Percentiles rank a stretch among this genome's conserved stretches.
Conservation (phyloP, 169 alveolate genomes). For the Blepharisma undulans region DNA sequence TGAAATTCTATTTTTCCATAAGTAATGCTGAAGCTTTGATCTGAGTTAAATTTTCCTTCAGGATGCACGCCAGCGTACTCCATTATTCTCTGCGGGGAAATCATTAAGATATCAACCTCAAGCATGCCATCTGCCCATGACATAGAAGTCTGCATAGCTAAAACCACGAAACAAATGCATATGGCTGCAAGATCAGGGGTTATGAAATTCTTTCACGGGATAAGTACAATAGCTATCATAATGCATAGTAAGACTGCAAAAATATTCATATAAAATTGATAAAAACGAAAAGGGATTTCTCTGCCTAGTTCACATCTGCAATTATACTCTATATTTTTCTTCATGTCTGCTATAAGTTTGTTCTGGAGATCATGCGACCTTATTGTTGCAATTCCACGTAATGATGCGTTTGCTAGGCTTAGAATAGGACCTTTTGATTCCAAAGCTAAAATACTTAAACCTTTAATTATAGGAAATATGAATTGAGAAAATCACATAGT, state of each 20-base stretch:
- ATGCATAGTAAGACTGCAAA: not conserved
- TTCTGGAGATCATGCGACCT: not conserved
- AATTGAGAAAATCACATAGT: not conserved
- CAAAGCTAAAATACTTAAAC: not conserved
- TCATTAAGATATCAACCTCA: not conserved
- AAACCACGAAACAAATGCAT: not conserved
- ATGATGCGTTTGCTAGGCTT: not conserved
- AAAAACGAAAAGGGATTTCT: not conserved
- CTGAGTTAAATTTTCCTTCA: slow-evolving; percentile 36
- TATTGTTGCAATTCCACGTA: not conserved
- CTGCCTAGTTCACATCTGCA: not conserved
- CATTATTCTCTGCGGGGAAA: slow-evolving; percentile 34
- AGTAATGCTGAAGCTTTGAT: not conserved
- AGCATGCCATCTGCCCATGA: not conserved
- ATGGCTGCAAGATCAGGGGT: slow-evolving; percentile 5
- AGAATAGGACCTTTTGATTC: not conserved
- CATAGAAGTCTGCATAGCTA: not conserved
- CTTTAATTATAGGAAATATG: not conserved
- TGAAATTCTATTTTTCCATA: slow-evolving; percentile 70
- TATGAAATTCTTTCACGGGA: not conserved
- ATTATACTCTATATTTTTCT: not conserved
- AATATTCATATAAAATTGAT: not conserved
- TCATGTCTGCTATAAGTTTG: not conserved
- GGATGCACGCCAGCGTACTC: slow-evolving; percentile 24
- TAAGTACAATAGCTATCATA: not conserved